phyloP scores from a whole-genome alignment of 139 green algal genomes.

The Spirogloea muscicola region DNA sequence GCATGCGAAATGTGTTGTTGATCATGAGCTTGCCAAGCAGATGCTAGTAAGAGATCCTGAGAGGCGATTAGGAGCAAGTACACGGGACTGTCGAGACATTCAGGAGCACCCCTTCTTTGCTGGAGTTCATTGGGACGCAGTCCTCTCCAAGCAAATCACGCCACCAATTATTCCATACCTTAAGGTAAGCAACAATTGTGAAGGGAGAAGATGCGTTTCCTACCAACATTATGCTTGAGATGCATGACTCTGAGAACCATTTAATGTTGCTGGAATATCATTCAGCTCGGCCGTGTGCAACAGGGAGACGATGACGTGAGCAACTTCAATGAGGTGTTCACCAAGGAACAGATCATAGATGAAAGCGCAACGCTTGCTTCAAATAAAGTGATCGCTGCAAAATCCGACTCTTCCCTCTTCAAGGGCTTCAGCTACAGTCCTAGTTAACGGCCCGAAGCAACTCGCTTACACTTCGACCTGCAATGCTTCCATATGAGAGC shows the following conservation, averaged over 20 bases:
- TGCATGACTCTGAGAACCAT: not conserved
- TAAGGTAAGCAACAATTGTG: too few species aligned
- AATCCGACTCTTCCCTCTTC: too few species aligned
- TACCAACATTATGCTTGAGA: too few species aligned
- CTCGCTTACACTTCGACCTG: too few species aligned
- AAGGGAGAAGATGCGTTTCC: too few species aligned
- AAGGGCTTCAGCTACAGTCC: too few species aligned
- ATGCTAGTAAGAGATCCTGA: conserved; percentile 46
- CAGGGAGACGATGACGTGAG: conserved; percentile 5
- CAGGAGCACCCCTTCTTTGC: conserved; percentile 51
- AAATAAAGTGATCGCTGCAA: too few species aligned
- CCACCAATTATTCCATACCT: conserved; percentile 32
- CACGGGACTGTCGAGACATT: conserved; percentile 43
- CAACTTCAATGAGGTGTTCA: conserved; percentile 18
- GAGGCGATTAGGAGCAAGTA: conserved; percentile 31
- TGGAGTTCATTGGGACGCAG: conserved; percentile 23
- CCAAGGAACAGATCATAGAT: not conserved
- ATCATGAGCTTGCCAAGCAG: conserved; percentile 24
- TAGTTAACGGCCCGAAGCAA: too few species aligned
- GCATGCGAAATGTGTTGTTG: not conserved
- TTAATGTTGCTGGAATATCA: not conserved
- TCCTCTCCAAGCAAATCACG: conserved; percentile 28
- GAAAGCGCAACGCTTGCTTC: too few species aligned
- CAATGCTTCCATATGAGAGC: too few species aligned
- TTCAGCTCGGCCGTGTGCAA: not conserved